Evolutionary conservation across 2,329 filamentous ascomycete genomes (phyloP).

Genomic region (Helminthosporium solani): DNA sequence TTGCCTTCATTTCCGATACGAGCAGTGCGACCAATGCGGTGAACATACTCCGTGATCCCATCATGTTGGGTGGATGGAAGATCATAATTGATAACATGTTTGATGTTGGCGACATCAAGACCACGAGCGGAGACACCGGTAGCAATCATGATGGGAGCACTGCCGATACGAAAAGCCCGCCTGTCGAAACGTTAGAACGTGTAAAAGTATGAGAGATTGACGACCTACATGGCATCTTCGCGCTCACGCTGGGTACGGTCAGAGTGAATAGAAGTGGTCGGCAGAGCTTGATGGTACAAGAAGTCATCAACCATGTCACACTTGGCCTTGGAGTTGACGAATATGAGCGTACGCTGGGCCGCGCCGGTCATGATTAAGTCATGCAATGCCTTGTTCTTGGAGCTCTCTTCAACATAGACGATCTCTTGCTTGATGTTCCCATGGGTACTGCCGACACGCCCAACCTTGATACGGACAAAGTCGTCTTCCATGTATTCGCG

Average conservation of each 20-base stretch:
- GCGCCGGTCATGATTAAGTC: slow-evolving; percentile 70
- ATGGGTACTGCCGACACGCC: slow-evolving; percentile 81
- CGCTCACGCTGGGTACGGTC: slow-evolving; percentile 88
- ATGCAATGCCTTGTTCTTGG: slow-evolving; percentile 70
- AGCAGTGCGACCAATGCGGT: slow-evolving; percentile 93
- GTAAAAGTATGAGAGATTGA: background rate
- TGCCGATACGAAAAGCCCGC: slow-evolving; percentile 74
- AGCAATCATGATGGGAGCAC: slow-evolving; percentile 76
- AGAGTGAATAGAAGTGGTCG: slow-evolving; percentile 83
- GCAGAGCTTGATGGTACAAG: slow-evolving; percentile 75
- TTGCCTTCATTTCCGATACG: slow-evolving; percentile 86
- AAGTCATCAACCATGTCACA: slow-evolving; percentile 88
- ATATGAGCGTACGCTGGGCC: slow-evolving; percentile 80
- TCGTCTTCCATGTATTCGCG: slow-evolving; percentile 71
- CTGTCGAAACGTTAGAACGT: slow-evolving; percentile 36
- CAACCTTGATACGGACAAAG: slow-evolving; percentile 79
- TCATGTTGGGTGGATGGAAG: slow-evolving; percentile 72
- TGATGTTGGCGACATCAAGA: slow-evolving; percentile 81
- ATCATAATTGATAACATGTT: slow-evolving; percentile 93
- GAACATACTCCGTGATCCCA: slow-evolving; percentile 91
- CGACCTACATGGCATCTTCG: slow-evolving; percentile 76
- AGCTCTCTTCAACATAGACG: slow-evolving; percentile 62
- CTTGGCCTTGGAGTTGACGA: slow-evolving; percentile 77
- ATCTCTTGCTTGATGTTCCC: slow-evolving; percentile 78
- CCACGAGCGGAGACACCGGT: slow-evolving; percentile 87